A percentile compares a stretch with the other conserved stretches of the same genome.
phyloP scores from a whole-genome alignment of 257 asterid genomes.

The Scutellaria minor region DNA sequence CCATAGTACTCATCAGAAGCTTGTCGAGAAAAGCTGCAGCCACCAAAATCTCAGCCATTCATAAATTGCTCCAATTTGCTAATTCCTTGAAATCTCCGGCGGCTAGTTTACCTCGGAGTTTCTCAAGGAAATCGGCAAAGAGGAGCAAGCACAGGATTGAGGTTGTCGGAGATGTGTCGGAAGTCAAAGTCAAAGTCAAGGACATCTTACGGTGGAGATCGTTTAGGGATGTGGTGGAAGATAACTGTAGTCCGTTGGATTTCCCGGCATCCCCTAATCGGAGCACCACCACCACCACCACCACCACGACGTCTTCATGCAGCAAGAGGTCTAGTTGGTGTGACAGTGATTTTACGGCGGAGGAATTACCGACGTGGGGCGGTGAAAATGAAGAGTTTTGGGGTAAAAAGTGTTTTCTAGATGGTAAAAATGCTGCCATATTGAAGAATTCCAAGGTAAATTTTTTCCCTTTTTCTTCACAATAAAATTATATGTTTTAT shows the following conservation, averaged over 20 bases:
- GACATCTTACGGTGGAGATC: slow-evolving; percentile 85
- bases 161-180: slow-evolving; percentile 3
- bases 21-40: slow-evolving; percentile 65
- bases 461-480: neutral
- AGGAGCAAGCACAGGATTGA: slow-evolving; percentile 17
- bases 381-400: slow-evolving; percentile 46
- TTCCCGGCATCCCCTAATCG: slow-evolving; percentile 39
- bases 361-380: slow-evolving; percentile 54
- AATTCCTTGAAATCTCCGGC: slow-evolving; percentile 45
- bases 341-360: slow-evolving; percentile 67
- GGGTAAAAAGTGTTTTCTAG: slow-evolving; percentile 18
- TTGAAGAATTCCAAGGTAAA: slow-evolving; percentile 44
- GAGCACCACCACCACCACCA: slow-evolving; percentile 34
- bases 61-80: slow-evolving; percentile 57
- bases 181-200: slow-evolving; percentile 58
- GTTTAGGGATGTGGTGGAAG: slow-evolving; percentile 64
- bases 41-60: slow-evolving; percentile 59
- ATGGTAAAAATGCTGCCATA: slow-evolving; percentile 22
- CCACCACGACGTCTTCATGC: slow-evolving; percentile 37
- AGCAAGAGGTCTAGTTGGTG: slow-evolving; percentile 68
- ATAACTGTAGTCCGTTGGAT: slow-evolving; percentile 40
- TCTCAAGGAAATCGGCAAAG: slow-evolving; percentile 13
- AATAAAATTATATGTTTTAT: neutral
- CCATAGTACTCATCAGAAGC: slow-evolving; percentile 48
- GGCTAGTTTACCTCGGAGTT: slow-evolving; percentile 9